Evolutionary conservation across 495 filamentous ascomycete genomes (phyloP).

Genomic region (Lasiosphaeria ovina): DNA sequence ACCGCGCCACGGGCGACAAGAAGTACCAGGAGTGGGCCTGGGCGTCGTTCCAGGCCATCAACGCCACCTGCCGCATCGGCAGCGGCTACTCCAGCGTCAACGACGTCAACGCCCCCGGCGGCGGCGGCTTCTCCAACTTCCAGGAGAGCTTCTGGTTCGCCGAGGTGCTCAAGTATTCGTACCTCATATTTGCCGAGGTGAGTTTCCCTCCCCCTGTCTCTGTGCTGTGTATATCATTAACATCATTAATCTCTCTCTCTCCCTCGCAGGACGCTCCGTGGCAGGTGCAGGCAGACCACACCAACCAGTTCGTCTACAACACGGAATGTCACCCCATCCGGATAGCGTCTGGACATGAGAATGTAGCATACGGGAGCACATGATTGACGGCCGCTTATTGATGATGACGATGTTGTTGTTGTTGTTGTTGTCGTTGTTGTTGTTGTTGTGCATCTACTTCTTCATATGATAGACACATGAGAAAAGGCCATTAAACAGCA

Average conservation of each 20-base stretch:
- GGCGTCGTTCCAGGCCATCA: slow-evolving; percentile 74
- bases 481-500: no score
- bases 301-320: slow-evolving; percentile 73
- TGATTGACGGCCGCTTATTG: not conserved
- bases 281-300: slow-evolving; percentile 58
- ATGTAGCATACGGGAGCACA: not conserved
- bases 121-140: slow-evolving; percentile 63
- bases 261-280: slow-evolving; percentile 52
- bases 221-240: not conserved
- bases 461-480: no score
- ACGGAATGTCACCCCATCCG: slow-evolving; percentile 80
- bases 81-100: slow-evolving; percentile 65
- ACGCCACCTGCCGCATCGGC: slow-evolving; percentile 58
- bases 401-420: not conserved
- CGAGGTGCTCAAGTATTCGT: slow-evolving; percentile 85
- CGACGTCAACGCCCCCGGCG: slow-evolving; percentile 63
- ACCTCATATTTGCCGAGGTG: slow-evolving; percentile 53
- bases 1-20: slow-evolving; percentile 67
- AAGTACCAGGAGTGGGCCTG: slow-evolving; percentile 84
- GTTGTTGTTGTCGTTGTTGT: not conserved
- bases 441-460: not conserved
- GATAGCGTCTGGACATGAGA: slow-evolving; percentile 35
- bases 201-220: slow-evolving; percentile 8
- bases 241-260: not conserved
- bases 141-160: slow-evolving; percentile 92